These are phyloP conservation scores for Tricharina praecox DNA, from an alignment of 495 filamentous ascomycete genomes.

Conservation along the genomic window DNA sequence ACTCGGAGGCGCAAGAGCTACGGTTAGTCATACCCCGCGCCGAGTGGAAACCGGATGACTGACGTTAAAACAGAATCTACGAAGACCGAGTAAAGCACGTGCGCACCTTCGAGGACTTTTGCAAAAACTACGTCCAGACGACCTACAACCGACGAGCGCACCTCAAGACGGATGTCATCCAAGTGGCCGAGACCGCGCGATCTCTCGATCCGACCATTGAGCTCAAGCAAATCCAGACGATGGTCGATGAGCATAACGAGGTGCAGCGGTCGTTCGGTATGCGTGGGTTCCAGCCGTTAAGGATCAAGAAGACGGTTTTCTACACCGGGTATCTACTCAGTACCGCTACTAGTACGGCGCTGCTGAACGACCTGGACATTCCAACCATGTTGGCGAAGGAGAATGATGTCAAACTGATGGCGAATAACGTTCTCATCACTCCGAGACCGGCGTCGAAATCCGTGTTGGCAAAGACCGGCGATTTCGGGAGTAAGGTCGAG, in stretches of 20 bases:
- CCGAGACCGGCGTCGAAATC: slow-evolving; percentile 48
- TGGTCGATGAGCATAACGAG: slow-evolving; percentile 74
- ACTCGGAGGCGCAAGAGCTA: slow-evolving; percentile 65
- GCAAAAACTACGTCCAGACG: slow-evolving; percentile 44
- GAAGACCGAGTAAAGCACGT: slow-evolving; percentile 47
- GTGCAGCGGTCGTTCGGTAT: slow-evolving; percentile 29
- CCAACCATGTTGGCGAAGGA: slow-evolving; percentile 39
- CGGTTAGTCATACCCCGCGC: slow-evolving; percentile 32
- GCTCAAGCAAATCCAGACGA: slow-evolving; percentile 65
- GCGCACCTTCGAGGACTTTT: slow-evolving; percentile 66
- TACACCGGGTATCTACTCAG: slow-evolving; percentile 88
- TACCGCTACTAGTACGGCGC: slow-evolving; percentile 45
- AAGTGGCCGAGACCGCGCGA: slow-evolving; percentile 59
- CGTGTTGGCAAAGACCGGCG: slow-evolving; percentile 67
- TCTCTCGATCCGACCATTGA: slow-evolving; percentile 72
- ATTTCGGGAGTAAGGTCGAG: slow-evolving; percentile 58
- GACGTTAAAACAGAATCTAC: slow-evolving; percentile 34
- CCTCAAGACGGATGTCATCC: slow-evolving; percentile 64
- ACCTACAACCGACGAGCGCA: slow-evolving; percentile 35
- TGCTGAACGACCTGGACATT: slow-evolving; percentile 49
- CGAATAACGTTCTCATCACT: slow-evolving; percentile 79
- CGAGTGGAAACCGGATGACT: not conserved
- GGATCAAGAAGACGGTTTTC: slow-evolving; percentile 73
- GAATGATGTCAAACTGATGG: slow-evolving; percentile 60
- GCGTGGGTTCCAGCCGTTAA: slow-evolving; percentile 30